These are phyloP conservation scores for Chalaropsis ovoidea DNA, from an alignment of 2,329 filamentous ascomycete genomes.

Conservation along the genomic window DNA sequence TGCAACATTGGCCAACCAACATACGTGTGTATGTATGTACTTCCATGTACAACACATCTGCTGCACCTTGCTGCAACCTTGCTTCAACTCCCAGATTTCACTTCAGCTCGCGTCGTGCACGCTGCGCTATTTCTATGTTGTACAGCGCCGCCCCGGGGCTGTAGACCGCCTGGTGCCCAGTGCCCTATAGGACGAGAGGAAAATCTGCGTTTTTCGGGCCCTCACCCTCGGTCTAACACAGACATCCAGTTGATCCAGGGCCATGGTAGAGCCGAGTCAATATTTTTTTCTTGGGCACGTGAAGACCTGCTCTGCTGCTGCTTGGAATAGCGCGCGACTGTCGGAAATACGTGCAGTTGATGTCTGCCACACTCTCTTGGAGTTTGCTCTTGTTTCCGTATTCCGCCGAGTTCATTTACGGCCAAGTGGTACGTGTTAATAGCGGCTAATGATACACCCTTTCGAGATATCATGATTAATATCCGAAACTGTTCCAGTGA, in stretches of 20 bases:
- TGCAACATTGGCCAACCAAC: constrained; percentile 1
- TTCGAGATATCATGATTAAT: not conserved
- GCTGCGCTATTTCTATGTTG: not conserved
- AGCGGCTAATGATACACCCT: not conserved
- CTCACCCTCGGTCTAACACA: not conserved
- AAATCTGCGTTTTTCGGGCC: not conserved
- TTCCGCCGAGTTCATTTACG: not conserved
- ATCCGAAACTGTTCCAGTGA: not conserved
- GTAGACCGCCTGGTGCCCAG: not conserved
- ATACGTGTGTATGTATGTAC: not conserved
- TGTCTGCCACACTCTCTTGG: not conserved
- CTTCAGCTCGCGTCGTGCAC: not conserved
- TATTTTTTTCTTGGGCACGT: not conserved
- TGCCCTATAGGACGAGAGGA: not conserved
- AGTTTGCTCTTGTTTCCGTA: not conserved
- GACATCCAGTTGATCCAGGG: not conserved
- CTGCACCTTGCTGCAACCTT: not conserved
- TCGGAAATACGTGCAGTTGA: not conserved
- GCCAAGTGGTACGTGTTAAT: too few species aligned
- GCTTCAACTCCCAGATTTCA: not conserved
- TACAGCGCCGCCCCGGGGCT: not conserved
- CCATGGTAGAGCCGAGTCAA: not conserved
- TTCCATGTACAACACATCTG: not conserved
- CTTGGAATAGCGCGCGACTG: too few species aligned
- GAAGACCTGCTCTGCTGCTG: too few species aligned